These are phyloP conservation scores for Cytauxzoon felis DNA, from an alignment of 169 alveolate species.

Conservation along the genomic window DNA sequence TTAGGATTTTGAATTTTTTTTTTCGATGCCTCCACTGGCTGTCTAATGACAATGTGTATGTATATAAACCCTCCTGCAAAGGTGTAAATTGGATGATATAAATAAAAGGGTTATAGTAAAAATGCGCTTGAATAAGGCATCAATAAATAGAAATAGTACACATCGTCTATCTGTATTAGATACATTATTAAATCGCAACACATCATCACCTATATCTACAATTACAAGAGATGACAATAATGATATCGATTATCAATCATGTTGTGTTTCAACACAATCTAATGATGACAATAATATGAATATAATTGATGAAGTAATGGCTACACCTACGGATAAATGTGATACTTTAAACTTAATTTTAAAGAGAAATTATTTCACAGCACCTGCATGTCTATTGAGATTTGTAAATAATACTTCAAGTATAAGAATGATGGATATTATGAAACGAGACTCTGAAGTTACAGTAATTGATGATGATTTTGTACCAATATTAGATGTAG, in stretches of 20 bases:
- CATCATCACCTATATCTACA: constrained; percentile 9
- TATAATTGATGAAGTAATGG: neutral
- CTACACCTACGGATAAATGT: constrained; percentile 49
- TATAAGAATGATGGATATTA: neutral
- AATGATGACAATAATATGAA: neutral
- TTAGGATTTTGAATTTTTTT: too few species aligned
- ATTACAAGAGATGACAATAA: neutral
- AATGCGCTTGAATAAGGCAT: constrained; percentile 2
- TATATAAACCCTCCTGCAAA: too few species aligned
- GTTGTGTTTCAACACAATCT: neutral
- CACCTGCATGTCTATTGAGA: constrained; percentile 55
- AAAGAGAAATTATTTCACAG: constrained; percentile 41
- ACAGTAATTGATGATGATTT: constrained; percentile 11
- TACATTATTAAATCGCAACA: constrained; percentile 44
- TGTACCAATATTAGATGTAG: constrained; percentile 2
- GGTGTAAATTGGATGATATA: too few species aligned
- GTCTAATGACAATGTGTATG: too few species aligned
- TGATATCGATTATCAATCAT: constrained; percentile 5
- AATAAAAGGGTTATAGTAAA: too few species aligned
- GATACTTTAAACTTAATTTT: constrained; percentile 48
- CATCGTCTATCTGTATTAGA: constrained; percentile 49
- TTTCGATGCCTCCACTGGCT: too few species aligned
- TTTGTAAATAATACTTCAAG: constrained; percentile 35
- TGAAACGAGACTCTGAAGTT: constrained; percentile 13
- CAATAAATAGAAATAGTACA: neutral